Evolutionary conservation across 345 rosid genomes (phyloP).

Genomic region (Eucalyptus guilfoylei): DNA sequence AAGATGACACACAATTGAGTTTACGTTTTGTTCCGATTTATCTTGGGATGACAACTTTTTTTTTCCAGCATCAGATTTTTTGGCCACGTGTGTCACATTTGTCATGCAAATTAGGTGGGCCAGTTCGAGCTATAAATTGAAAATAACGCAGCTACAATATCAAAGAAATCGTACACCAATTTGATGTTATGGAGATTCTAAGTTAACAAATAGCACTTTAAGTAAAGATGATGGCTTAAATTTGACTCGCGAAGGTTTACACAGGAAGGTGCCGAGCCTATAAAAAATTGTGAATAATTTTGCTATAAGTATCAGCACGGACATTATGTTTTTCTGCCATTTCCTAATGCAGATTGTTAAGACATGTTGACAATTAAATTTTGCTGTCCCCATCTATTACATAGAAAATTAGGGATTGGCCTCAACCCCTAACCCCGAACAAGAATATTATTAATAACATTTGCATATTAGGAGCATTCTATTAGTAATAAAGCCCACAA

Average conservation of each 20-base stretch:
- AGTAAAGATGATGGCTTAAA: not conserved
- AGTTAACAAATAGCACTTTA: not conserved
- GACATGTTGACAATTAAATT: not conserved
- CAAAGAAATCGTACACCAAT: not conserved
- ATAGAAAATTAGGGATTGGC: not conserved
- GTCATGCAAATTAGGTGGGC: not conserved
- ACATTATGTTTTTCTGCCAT: not conserved
- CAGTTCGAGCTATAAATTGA: not conserved
- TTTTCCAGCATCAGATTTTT: not conserved
- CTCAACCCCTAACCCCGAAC: not conserved
- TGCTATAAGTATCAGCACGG: not conserved
- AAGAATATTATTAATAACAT: not conserved
- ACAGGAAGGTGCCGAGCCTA: not conserved
- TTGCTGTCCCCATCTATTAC: not conserved
- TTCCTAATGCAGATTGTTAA: not conserved
- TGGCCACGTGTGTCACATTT: not conserved
- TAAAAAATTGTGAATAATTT: not conserved
- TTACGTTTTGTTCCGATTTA: not conserved
- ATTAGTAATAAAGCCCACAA: not conserved
- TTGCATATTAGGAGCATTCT: not conserved
- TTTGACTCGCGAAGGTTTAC: not conserved
- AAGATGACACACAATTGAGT: not conserved
- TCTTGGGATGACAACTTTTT: not conserved
- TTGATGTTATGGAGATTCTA: not conserved
- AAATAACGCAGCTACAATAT: not conserved